These are phyloP conservation scores for Thinopyrum elongatum DNA, from an alignment of 176 grass and related monocot species.

Conservation along the genomic window DNA sequence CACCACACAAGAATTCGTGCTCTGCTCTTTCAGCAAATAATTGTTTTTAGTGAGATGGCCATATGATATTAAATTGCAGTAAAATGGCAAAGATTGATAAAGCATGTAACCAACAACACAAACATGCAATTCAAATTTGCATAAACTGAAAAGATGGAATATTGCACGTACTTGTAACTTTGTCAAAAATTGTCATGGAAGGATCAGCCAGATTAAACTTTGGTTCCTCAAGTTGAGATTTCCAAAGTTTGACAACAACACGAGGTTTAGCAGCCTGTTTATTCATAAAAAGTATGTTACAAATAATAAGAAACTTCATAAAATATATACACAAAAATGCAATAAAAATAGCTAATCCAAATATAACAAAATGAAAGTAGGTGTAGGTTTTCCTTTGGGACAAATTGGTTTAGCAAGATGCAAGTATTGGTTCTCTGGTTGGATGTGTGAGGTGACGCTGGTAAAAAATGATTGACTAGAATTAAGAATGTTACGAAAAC, in stretches of 20 bases:
- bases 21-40: background rate
- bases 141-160: constrained; percentile 23
- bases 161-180: constrained; percentile 70
- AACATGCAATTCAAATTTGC: constrained; percentile 15
- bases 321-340: background rate
- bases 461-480: background rate
- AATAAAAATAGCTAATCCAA: background rate
- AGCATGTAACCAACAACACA: constrained; percentile 5
- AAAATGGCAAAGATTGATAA: constrained; percentile 16
- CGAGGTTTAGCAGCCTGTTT: constrained; percentile 25
- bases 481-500: background rate
- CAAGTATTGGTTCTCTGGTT: background rate
- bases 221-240: constrained; percentile 78
- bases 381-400: background rate
- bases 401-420: background rate
- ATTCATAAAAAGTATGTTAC: constrained; percentile 5
- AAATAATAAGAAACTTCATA: background rate
- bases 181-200: constrained; percentile 66
- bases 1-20: background rate
- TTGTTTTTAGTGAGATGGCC: background rate
- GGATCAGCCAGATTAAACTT: constrained; percentile 70
- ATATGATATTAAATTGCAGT: constrained; percentile 7
- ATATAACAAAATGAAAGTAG: constrained; percentile 20
- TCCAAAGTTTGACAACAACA: constrained; percentile 69
- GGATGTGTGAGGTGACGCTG: background rate